Evolutionary conservation across 805 yeast genomes (phyloP).

Genomic region (Teunomyces aglyptinius): DNA sequence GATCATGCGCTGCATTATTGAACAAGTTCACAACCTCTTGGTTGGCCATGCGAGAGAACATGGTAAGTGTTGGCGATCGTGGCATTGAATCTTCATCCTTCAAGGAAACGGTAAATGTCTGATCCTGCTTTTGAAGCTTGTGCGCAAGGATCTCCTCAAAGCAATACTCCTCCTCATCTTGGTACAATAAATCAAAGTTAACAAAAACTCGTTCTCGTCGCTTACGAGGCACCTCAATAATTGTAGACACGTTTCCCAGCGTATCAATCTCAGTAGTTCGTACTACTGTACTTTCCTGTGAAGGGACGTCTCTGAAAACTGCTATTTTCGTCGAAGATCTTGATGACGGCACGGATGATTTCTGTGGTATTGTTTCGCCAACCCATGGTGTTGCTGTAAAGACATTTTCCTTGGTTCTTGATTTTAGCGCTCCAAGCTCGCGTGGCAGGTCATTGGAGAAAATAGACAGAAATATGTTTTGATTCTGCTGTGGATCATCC

Average conservation of each 20-base stretch:
- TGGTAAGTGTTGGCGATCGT: constrained; percentile 75
- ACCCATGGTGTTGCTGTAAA: constrained; percentile 56
- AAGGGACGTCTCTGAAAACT: constrained; percentile 24
- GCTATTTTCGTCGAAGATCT: constrained; percentile 26
- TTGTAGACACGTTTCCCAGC: constrained; percentile 43
- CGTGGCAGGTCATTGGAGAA: constrained; percentile 23
- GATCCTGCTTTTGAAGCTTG: neutral
- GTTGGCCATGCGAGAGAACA: constrained; percentile 71
- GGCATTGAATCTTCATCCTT: neutral
- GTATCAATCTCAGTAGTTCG: constrained; percentile 5
- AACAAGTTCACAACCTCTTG: constrained; percentile 76
- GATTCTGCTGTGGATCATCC: constrained; percentile 24
- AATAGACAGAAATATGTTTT: constrained; percentile 19
- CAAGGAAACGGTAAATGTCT: neutral
- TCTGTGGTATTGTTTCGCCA: constrained; percentile 58
- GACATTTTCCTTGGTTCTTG: constrained; percentile 63
- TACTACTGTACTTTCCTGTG: constrained; percentile 6
- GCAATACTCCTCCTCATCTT: constrained; percentile 60
- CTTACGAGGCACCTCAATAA: constrained; percentile 55
- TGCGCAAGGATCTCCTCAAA: constrained; percentile 62
- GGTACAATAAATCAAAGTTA: constrained; percentile 59
- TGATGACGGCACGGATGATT: constrained; percentile 15
- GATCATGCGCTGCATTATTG: constrained; percentile 47
- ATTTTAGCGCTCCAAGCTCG: constrained; percentile 46
- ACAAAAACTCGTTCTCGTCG: constrained; percentile 57